Evolutionary conservation across 768 basidiomycete genomes (phyloP).

Genomic region (Aureoboletus auriporus): DNA sequence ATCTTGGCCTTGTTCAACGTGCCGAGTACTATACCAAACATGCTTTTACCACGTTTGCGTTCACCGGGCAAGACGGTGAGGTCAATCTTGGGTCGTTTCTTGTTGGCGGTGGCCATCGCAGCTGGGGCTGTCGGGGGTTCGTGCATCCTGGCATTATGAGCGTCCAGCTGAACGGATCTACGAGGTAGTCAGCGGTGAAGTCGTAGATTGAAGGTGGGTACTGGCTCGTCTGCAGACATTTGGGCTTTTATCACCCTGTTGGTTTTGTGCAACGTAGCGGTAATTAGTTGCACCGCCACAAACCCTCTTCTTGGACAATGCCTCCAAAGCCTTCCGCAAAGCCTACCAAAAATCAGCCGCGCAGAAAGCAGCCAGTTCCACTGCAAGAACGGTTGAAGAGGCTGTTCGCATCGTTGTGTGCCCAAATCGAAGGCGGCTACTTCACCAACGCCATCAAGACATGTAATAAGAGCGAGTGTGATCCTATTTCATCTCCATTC

Average conservation of each 20-base stretch:
- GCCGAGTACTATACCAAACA: slow-evolving; percentile 81
- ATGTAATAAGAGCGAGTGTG: slow-evolving; percentile 82
- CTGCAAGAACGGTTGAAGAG: slow-evolving; percentile 40
- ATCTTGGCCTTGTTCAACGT: slow-evolving; percentile 86
- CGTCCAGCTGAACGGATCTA: slow-evolving; percentile 29
- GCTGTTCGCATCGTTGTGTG: slow-evolving; percentile 74
- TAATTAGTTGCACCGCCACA: slow-evolving; percentile 21
- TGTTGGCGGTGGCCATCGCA: slow-evolving; percentile 40
- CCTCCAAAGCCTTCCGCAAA: slow-evolving; percentile 16
- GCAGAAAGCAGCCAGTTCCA: slow-evolving; percentile 20
- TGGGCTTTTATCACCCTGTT: slow-evolving; percentile 17
- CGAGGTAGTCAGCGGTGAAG: slow-evolving; percentile 5
- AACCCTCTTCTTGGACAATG: slow-evolving; percentile 9
- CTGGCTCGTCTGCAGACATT: slow-evolving; percentile 55
- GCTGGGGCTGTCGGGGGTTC: slow-evolving; percentile 43
- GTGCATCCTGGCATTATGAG: slow-evolving; percentile 32
- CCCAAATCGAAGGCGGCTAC: slow-evolving; percentile 89
- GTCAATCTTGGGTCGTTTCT: slow-evolving; percentile 74
- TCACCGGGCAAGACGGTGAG: slow-evolving; percentile 52
- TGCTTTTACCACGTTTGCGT: slow-evolving; percentile 81
- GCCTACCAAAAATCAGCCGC: slow-evolving; percentile 8
- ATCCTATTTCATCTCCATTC: slow-evolving; percentile 17
- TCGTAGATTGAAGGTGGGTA: slow-evolving; percentile 12
- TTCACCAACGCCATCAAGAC: slow-evolving; percentile 85
- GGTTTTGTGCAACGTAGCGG: slow-evolving; percentile 5